Conservation (phyloP, 805 yeast species). For the Lipomyces chichibuensis region DNA sequence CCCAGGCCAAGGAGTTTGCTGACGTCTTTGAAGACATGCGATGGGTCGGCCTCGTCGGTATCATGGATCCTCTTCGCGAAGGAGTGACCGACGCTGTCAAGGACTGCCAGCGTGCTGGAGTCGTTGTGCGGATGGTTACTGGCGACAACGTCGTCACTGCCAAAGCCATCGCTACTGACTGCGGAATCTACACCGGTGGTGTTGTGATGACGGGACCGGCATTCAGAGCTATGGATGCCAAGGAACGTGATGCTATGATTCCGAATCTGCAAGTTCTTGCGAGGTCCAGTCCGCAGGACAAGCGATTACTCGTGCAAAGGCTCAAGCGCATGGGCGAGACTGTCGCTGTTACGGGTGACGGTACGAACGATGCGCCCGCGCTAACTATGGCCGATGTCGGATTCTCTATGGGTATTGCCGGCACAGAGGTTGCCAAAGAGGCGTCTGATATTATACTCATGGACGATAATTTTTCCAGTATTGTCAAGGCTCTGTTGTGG, state of each 20-base stretch:
- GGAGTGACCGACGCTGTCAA: slow-evolving; percentile 90
- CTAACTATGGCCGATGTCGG: slow-evolving; percentile 96
- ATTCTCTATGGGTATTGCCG: slow-evolving; percentile 97
- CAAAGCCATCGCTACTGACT: slow-evolving; percentile 80
- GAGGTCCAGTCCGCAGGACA: slow-evolving; percentile 95
- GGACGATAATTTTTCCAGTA: slow-evolving; percentile 93
- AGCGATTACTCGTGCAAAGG: slow-evolving; percentile 80
- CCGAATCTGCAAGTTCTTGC: slow-evolving; percentile 85
- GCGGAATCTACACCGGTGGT: slow-evolving; percentile 68
- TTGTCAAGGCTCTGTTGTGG: slow-evolving; percentile 97
- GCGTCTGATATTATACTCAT: slow-evolving; percentile 90
- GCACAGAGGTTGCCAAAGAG: slow-evolving; percentile 98
- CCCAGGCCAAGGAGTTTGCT: slow-evolving; percentile 30
- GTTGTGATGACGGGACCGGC: slow-evolving; percentile 91
- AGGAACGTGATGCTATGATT: slow-evolving; percentile 61
- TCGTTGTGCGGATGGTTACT: slow-evolving; percentile 94
- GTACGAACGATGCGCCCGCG: slow-evolving; percentile 99
- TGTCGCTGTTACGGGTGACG: slow-evolving; percentile 99
- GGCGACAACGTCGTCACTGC: slow-evolving; percentile 96
- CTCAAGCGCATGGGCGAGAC: slow-evolving; percentile 82
- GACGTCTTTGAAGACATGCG: slow-evolving; percentile 45
- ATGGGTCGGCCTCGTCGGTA: slow-evolving; percentile 81
- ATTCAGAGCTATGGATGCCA: slow-evolving; percentile 67
- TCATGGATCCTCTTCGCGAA: slow-evolving; percentile 89
- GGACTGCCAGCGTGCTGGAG: slow-evolving; percentile 89